A percentile compares a stretch with the other conserved stretches of the same genome.
These are phyloP conservation scores for Cladosporium oxysporum DNA, from an alignment of 2,329 filamentous ascomycete genomes.

Conservation along the genomic window DNA sequence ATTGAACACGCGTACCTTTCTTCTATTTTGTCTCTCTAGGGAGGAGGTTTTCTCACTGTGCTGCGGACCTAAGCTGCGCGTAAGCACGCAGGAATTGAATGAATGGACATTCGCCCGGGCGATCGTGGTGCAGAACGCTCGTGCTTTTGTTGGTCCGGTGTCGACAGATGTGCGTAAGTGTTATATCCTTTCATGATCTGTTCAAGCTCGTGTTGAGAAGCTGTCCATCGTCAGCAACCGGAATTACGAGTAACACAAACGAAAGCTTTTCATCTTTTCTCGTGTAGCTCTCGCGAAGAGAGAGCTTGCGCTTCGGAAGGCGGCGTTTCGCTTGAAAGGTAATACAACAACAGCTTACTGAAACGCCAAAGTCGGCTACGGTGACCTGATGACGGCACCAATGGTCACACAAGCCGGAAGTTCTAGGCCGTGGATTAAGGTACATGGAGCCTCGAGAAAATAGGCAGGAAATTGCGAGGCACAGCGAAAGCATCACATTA, in stretches of 20 bases:
- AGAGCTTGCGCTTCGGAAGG: neutral
- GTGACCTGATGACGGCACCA: neutral
- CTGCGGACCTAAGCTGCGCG: neutral
- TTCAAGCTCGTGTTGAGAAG: too few species aligned
- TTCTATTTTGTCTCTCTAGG: neutral
- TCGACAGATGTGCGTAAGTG: neutral
- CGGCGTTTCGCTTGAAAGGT: neutral
- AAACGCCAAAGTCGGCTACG: neutral
- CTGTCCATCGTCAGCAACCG: neutral
- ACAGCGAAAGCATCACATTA: constrained; percentile 1
- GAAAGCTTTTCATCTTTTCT: neutral
- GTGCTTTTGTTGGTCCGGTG: neutral
- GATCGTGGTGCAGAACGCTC: neutral
- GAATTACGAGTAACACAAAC: neutral
- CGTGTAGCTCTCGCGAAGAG: neutral
- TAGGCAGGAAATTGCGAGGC: neutral
- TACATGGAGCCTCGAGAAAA: neutral
- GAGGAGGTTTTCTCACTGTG: neutral
- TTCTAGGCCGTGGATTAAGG: neutral
- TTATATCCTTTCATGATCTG: neutral
- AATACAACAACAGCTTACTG: neutral
- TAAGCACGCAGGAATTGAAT: neutral
- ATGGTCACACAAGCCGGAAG: neutral
- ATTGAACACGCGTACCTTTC: neutral
- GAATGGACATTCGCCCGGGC: neutral